These are phyloP conservation scores for Trichoderma simmonsii DNA, from an alignment of 2,329 filamentous ascomycete species.

Conservation along the genomic window DNA sequence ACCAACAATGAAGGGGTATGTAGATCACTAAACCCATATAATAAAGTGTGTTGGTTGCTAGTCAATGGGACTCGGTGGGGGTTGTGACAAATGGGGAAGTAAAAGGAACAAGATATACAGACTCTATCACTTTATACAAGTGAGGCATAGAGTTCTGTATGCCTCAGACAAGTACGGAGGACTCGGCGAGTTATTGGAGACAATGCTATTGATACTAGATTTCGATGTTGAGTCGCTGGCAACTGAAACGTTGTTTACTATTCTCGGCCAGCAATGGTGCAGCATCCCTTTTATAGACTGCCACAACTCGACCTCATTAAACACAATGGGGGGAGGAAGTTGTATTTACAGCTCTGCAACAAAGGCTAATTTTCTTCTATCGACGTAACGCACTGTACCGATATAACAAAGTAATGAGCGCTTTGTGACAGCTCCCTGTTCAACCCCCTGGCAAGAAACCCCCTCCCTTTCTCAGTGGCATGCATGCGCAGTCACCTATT, in stretches of 20 bases:
- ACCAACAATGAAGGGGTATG: neutral
- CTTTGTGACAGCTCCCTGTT: neutral
- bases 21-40: neutral
- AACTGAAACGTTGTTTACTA: too few species aligned
- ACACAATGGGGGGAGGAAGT: too few species aligned
- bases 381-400: neutral
- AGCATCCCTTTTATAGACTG: too few species aligned
- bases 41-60: neutral
- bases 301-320: too few species aligned
- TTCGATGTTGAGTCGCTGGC: too few species aligned
- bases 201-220: neutral
- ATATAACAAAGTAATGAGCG: too few species aligned
- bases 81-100: neutral
- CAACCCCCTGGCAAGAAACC: neutral
- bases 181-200: neutral
- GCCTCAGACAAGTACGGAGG: fast-evolving
- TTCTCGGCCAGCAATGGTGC: too few species aligned
- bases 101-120: neutral
- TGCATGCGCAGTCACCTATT: neutral
- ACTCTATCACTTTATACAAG: neutral
- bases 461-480: too few species aligned
- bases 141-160: neutral
- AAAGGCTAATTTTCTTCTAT: neutral
- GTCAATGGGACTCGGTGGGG: neutral
- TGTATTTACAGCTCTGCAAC: too few species aligned